Evolutionary conservation across 805 yeast species (phyloP).

Genomic region (Sugiyamaella lignohabitans): DNA sequence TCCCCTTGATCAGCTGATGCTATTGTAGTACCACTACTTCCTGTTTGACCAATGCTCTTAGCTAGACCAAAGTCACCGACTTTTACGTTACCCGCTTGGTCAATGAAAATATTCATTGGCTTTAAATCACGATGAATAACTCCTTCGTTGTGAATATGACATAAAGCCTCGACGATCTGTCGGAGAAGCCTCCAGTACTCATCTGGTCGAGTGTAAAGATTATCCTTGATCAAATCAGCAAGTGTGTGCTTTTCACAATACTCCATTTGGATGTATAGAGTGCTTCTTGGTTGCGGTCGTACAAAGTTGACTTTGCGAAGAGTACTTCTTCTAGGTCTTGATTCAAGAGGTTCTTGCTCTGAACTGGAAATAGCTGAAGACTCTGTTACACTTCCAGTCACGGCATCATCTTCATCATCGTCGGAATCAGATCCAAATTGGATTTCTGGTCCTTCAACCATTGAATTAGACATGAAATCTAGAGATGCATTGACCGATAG

Average conservation of each 20-base stretch:
- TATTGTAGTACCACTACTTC: constrained; percentile 3
- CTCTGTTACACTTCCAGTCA: constrained; percentile 3
- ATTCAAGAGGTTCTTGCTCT: not conserved
- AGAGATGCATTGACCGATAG: constrained; percentile 19
- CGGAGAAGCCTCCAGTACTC: constrained; percentile 89
- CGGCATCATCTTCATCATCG: constrained; percentile 17
- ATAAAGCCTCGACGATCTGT: constrained; percentile 82
- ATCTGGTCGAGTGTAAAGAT: constrained; percentile 59
- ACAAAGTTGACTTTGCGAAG: not conserved
- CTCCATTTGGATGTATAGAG: constrained; percentile 95
- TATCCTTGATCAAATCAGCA: constrained; percentile 72
- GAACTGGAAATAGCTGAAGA: not conserved
- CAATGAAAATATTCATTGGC: constrained; percentile 94
- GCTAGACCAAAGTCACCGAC: constrained; percentile 98
- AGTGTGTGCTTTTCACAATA: constrained; percentile 94
- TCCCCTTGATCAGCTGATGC: constrained; percentile 38
- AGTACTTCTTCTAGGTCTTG: not conserved
- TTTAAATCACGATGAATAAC: constrained; percentile 93
- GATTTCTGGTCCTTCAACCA: constrained; percentile 21
- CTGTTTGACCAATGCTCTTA: constrained; percentile 41
- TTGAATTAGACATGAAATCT: constrained; percentile 26
- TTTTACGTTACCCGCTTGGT: constrained; percentile 78
- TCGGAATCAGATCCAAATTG: constrained; percentile 21
- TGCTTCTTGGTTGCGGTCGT: constrained; percentile 39
- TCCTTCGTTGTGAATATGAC: constrained; percentile 88